These are phyloP conservation scores for Candida glucosophila DNA, from an alignment of 1,139 yeast species.

Conservation along the genomic window DNA sequence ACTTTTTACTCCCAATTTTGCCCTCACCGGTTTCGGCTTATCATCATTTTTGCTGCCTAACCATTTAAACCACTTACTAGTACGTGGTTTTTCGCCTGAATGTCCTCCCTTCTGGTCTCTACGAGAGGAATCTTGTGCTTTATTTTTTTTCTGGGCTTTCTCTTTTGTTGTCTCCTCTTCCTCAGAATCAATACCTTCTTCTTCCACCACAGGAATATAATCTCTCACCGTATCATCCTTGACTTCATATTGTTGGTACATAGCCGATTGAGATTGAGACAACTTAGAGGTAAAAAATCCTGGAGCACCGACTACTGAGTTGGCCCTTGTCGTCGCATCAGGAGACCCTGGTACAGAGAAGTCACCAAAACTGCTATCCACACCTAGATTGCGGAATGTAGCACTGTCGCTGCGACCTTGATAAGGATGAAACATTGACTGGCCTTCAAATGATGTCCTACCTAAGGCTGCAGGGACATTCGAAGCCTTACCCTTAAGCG, in stretches of 20 bases:
- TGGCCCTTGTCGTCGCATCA: constrained; percentile 37
- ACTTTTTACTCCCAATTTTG: constrained; percentile 78
- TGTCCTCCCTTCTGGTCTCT: constrained; percentile 8
- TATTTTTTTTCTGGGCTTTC: constrained; percentile 8
- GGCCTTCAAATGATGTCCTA: constrained; percentile 2
- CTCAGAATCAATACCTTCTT: constrained; percentile 37
- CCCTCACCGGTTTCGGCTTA: constrained; percentile 68
- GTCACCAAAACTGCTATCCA: constrained; percentile 25
- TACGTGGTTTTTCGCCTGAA: constrained; percentile 7
- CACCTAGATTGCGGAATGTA: constrained; percentile 13
- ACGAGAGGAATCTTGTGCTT: constrained; percentile 9
- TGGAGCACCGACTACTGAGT: constrained; percentile 34
- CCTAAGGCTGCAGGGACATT: constrained; percentile 2
- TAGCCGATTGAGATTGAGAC: constrained; percentile 37
- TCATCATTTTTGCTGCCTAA: constrained; percentile 38
- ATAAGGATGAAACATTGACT: constrained; percentile 20
- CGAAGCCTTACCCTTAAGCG: too few species aligned
- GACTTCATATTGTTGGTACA: constrained; percentile 41
- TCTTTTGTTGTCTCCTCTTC: constrained; percentile 10
- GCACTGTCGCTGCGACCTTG: background rate
- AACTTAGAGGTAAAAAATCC: constrained; percentile 30
- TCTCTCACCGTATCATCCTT: constrained; percentile 40
- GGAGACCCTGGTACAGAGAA: constrained; percentile 44
- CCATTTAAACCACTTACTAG: constrained; percentile 46
- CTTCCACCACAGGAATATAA: constrained; percentile 37